A percentile compares a stretch with the other conserved stretches of the same genome.
These are phyloP conservation scores for Globisporangium spinosum DNA, from an alignment of 352 stramenopile species.

Conservation along the genomic window DNA sequence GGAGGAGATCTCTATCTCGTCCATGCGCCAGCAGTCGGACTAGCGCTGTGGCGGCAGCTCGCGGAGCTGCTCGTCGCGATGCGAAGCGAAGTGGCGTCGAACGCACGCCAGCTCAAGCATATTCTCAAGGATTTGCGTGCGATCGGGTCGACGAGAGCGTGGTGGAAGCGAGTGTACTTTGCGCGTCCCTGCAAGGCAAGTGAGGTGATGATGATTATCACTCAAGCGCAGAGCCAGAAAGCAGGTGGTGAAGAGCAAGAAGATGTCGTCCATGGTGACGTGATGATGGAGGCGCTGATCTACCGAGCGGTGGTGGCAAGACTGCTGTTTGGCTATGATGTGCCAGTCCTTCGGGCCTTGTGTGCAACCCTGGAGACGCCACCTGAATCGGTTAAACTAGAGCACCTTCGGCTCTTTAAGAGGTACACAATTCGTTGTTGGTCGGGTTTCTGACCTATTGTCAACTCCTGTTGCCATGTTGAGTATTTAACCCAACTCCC, in stretches of 20 bases:
- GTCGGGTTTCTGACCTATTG: not conserved
- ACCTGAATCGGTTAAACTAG: conserved; percentile 19
- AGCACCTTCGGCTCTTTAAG: conserved; percentile 44
- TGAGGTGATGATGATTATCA: conserved; percentile 27
- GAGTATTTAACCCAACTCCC: not conserved
- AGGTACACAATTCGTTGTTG: conserved; percentile 22
- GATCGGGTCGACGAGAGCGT: conserved; percentile 24
- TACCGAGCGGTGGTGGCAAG: conserved; percentile 42
- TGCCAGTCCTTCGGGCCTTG: conserved; percentile 27
- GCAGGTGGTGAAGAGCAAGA: not conserved
- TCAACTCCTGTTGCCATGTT: not conserved
- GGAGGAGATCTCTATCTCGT: conserved; percentile 53
- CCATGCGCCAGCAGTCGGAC: conserved; percentile 28
- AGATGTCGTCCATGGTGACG: conserved; percentile 6
- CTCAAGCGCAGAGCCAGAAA: not conserved
- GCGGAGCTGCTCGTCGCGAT: conserved; percentile 44
- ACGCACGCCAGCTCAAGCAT: not conserved
- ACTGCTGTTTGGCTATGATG: conserved; percentile 31
- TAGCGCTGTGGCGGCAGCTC: conserved; percentile 54
- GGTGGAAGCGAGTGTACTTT: conserved; percentile 71
- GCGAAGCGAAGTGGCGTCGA: conserved; percentile 15
- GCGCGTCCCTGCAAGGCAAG: conserved; percentile 28
- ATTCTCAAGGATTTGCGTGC: not conserved
- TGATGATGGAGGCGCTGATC: conserved; percentile 38
- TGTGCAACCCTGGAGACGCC: conserved; percentile 21